A percentile compares a stretch with the other conserved stretches of the same genome.
These are phyloP conservation scores for Exsudoporus frostii DNA, from an alignment of 768 basidiomycete species.

Conservation along the genomic window DNA sequence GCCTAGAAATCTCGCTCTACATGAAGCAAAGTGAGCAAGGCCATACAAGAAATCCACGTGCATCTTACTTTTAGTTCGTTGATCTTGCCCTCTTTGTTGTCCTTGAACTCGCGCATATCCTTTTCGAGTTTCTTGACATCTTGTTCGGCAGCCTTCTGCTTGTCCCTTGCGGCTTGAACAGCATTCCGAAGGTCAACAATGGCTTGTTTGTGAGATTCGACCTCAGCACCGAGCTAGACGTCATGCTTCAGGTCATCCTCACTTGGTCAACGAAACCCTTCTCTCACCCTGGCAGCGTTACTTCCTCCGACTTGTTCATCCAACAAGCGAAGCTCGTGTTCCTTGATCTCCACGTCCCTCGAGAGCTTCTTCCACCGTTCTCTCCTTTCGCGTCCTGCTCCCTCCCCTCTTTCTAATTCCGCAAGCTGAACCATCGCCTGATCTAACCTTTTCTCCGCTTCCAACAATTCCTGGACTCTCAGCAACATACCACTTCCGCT, in stretches of 20 bases:
- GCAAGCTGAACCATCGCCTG: constrained; percentile 47
- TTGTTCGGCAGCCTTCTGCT: constrained; percentile 70
- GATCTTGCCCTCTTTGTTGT: constrained; percentile 97
- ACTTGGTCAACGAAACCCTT: not conserved
- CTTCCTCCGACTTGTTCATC: constrained; percentile 85
- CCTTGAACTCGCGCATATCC: constrained; percentile 98
- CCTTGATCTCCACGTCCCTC: constrained; percentile 82
- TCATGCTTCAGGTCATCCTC: not conserved
- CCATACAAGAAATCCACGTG: not conserved
- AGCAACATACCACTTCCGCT: constrained; percentile 70
- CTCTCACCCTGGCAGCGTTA: constrained; percentile 80
- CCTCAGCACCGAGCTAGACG: constrained; percentile 73
- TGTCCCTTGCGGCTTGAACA: constrained; percentile 64
- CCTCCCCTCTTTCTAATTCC: constrained; percentile 54
- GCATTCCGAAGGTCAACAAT: constrained; percentile 58
- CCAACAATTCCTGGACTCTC: constrained; percentile 78
- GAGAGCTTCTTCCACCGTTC: constrained; percentile 58
- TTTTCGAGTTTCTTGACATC: constrained; percentile 88
- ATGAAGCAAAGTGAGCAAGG: not conserved
- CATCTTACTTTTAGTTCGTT: constrained; percentile 79
- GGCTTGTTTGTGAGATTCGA: constrained; percentile 64
- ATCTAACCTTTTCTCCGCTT: constrained; percentile 57
- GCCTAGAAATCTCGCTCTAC: constrained; percentile 68
- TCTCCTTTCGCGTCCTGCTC: constrained; percentile 46
- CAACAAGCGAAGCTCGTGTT: constrained; percentile 79